phyloP scores from a whole-genome alignment of 768 basidiomycete species.

The Candolleomyces eurysporus region DNA sequence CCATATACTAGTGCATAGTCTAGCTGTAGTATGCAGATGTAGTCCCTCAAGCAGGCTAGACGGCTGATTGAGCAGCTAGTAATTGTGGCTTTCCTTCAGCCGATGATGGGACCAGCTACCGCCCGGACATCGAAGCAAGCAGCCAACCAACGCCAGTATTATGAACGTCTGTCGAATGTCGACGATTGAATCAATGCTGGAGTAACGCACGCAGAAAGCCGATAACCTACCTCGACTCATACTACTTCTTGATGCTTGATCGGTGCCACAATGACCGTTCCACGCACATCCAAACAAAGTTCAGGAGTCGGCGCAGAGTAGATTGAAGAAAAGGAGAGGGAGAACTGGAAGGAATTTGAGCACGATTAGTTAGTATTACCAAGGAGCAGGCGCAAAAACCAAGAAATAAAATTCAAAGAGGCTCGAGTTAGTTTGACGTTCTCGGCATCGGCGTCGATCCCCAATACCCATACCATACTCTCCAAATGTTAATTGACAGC shows the following conservation, averaged over 20 bases:
- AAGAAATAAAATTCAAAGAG: not conserved
- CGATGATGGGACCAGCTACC: not conserved
- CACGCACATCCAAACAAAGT: too few relatives aligned
- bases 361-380: not conserved
- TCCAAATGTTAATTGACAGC: not conserved
- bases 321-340: not conserved
- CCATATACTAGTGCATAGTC: not conserved
- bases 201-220: too few relatives aligned
- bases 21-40: not conserved
- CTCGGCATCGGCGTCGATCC: conserved; percentile 5
- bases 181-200: too few relatives aligned
- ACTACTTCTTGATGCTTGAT: too few relatives aligned
- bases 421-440: not conserved
- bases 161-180: too few relatives aligned
- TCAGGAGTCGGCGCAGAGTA: too few relatives aligned
- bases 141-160: not conserved
- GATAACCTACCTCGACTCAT: too few relatives aligned
- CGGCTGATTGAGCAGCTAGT: too few relatives aligned
- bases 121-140: not conserved
- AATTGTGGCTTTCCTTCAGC: not conserved
- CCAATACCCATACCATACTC: too few relatives aligned
- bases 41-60: too few relatives aligned
- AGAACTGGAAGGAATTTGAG: not conserved
- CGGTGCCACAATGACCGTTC: too few relatives aligned
- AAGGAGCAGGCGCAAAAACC: not conserved